phyloP scores from a whole-genome alignment of 2,329 filamentous ascomycete species.

The Cordyceps pruinosa region DNA sequence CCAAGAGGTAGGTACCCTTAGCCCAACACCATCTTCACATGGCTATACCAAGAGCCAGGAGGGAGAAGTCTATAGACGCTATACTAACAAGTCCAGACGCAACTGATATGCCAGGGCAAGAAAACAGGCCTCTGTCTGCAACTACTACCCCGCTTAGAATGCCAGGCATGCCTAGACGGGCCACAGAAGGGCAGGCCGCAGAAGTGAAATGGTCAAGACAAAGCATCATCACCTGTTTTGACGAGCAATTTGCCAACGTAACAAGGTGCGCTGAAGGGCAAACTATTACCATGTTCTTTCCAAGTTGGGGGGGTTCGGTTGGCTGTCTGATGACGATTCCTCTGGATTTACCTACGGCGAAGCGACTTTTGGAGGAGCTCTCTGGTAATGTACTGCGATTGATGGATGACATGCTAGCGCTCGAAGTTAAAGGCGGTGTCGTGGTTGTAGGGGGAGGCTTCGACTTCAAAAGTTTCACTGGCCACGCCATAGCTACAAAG shows the following conservation, averaged over 20 bases:
- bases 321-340: neutral
- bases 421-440: neutral
- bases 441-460: neutral
- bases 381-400: neutral
- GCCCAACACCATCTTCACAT: neutral
- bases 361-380: neutral
- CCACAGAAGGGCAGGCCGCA: too few species aligned
- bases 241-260: neutral
- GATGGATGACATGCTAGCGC: neutral
- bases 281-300: neutral
- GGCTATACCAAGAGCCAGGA: neutral
- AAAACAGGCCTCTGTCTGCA: neutral
- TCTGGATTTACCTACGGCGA: neutral
- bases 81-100: neutral
- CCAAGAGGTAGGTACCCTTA: neutral
- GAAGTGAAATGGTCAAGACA: neutral
- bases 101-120: neutral
- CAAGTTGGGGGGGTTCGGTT: neutral
- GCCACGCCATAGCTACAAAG: neutral
- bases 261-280: neutral
- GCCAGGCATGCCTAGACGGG: neutral
- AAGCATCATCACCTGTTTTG: neutral
- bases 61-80: neutral
- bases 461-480: neutral
- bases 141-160: neutral